Conservation (phyloP, 2,329 filamentous ascomycete genomes). For the Dissoconium aciculare region DNA sequence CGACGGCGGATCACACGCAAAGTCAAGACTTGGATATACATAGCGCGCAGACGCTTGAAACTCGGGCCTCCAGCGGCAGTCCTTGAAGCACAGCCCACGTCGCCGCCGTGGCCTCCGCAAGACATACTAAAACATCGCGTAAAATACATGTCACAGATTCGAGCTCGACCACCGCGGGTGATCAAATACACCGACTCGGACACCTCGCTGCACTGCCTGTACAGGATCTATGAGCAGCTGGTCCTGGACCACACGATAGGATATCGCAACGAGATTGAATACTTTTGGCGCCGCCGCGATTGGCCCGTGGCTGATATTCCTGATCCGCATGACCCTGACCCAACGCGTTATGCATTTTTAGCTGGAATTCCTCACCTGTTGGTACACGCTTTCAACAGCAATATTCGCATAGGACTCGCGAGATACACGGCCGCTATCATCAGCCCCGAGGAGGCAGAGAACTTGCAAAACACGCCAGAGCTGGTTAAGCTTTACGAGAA, state of each 20-base stretch:
- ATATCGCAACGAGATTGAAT: slow-evolving; percentile 6
- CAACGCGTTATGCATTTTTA: slow-evolving; percentile 5
- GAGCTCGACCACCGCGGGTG: slow-evolving; percentile 2
- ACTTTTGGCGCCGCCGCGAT: slow-evolving; percentile 4
- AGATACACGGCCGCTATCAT: slow-evolving; percentile 5
- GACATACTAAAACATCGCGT: slow-evolving; percentile 3
- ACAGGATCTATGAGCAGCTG: slow-evolving; percentile 4
- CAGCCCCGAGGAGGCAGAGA: slow-evolving; percentile 3
- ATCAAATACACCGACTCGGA: slow-evolving; percentile 1
- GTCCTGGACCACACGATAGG: slow-evolving; percentile 5
- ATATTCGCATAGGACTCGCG: slow-evolving; percentile 3
- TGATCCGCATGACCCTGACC: slow-evolving; percentile 3
- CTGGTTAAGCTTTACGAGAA: slow-evolving; percentile 2
- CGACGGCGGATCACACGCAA: too few relatives aligned
- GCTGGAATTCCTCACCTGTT: slow-evolving; percentile 4
- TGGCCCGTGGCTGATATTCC: slow-evolving; percentile 6
- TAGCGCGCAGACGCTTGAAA: too few relatives aligned
- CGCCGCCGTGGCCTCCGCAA: slow-evolving; percentile 4
- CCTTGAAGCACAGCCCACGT: background rate
- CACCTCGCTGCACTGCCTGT: slow-evolving; percentile 2
- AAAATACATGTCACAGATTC: slow-evolving; percentile 4
- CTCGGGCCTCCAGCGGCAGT: too few relatives aligned
- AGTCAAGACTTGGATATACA: too few relatives aligned
- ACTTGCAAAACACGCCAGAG: slow-evolving; percentile 3
- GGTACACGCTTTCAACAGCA: slow-evolving; percentile 6